phyloP scores from a whole-genome alignment of 140 eudicot species.

The Flaveria floridana region DNA sequence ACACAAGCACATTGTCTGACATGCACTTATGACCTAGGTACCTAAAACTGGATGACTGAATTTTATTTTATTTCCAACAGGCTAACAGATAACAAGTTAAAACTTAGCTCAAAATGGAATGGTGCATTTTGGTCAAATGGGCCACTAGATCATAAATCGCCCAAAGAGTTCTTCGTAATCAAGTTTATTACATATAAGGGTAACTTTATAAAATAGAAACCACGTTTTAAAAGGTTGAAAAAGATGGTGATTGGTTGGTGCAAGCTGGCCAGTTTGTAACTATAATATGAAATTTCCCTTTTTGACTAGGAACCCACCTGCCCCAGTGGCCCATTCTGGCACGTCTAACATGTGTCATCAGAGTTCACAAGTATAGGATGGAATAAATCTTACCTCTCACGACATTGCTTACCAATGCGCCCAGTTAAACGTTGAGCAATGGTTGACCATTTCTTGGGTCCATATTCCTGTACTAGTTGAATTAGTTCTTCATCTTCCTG shows the following conservation, averaged over 20 bases:
- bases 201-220: neutral
- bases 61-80: neutral
- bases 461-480: conserved; percentile 56
- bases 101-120: neutral
- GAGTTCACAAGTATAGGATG: neutral
- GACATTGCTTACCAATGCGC: conserved; percentile 92
- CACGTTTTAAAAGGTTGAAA: neutral
- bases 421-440: conserved; percentile 82
- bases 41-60: neutral
- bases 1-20: neutral
- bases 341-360: neutral
- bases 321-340: neutral
- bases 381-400: conserved; percentile 60
- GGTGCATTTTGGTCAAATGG: neutral
- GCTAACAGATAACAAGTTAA: neutral
- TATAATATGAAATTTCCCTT: neutral
- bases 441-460: conserved; percentile 88
- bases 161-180: neutral
- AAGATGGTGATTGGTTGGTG: neutral
- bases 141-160: neutral
- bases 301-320: neutral
- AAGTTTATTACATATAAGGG: neutral
- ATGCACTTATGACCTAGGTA: too few species aligned
- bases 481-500: conserved; percentile 85
- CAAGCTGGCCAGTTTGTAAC: neutral